Conservation (phyloP, 257 asterid genomes). For the Voacanga thouarsii region DNA sequence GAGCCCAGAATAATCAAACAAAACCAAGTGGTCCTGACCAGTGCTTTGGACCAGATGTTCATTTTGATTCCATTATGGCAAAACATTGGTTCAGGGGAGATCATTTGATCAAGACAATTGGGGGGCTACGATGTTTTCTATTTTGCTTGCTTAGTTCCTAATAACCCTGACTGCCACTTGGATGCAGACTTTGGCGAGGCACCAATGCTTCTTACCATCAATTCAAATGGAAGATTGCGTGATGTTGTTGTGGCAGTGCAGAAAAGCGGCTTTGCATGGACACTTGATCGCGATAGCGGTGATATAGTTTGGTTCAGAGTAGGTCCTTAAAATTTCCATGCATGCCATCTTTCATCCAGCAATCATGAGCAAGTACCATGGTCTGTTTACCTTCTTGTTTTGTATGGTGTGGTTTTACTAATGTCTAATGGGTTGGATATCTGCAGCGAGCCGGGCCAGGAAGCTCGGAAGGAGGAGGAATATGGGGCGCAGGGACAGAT, state of each 20-base stretch:
- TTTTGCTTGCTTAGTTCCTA: slow-evolving; percentile 53
- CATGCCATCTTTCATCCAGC: neutral
- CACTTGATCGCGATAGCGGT: slow-evolving; percentile 52
- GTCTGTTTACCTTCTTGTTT: no score
- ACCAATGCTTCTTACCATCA: slow-evolving; percentile 53
- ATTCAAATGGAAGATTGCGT: slow-evolving; percentile 25
- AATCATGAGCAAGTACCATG: no score
- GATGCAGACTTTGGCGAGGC: slow-evolving; percentile 92
- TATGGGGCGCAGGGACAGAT: slow-evolving; percentile 80
- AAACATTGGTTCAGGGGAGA: slow-evolving; percentile 41
- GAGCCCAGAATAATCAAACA: slow-evolving; percentile 37
- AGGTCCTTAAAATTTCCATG: neutral
- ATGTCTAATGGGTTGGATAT: no score
- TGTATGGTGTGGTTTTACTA: no score
- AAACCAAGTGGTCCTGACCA: slow-evolving; percentile 44
- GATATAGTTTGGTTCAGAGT: slow-evolving; percentile 52
- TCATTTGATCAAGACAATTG: slow-evolving; percentile 52
- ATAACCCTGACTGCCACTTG: slow-evolving; percentile 61
- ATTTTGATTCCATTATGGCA: slow-evolving; percentile 60
- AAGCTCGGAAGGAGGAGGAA: slow-evolving; percentile 61
- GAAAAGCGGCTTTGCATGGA: slow-evolving; percentile 78
- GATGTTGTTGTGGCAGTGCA: slow-evolving; percentile 73
- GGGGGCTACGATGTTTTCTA: slow-evolving; percentile 70
- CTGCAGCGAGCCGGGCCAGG: slow-evolving; percentile 71
- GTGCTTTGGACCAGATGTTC: slow-evolving; percentile 56